phyloP scores from a whole-genome alignment of 176 grass and related monocot genomes.

The Oryza punctata region DNA sequence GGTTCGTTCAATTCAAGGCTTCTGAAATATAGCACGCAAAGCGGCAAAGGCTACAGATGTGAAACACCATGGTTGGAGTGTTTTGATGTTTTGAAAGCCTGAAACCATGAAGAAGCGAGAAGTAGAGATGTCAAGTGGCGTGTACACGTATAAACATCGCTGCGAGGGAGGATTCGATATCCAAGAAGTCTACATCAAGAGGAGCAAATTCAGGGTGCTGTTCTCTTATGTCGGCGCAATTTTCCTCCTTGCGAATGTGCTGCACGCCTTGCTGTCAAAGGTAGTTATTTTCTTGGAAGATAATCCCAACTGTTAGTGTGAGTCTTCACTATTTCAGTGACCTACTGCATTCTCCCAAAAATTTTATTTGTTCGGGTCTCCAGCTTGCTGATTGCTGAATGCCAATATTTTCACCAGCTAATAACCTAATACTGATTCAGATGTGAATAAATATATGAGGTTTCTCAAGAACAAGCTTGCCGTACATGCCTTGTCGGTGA shows the following conservation, averaged over 20 bases:
- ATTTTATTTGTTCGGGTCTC: not conserved
- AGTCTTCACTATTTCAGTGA: not conserved
- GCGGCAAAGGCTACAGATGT: not conserved
- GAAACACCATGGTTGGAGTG: not conserved
- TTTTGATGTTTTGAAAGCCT: not conserved
- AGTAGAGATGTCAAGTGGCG: not conserved
- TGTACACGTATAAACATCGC: slow-evolving; percentile 46
- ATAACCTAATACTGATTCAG: no score
- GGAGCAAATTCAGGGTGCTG: slow-evolving; percentile 39
- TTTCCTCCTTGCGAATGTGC: slow-evolving; percentile 47
- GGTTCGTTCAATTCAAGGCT: not conserved
- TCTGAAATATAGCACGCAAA: not conserved
- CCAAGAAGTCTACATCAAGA: slow-evolving; percentile 63
- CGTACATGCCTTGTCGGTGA: not conserved
- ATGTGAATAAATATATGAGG: not conserved
- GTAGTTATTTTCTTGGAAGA: slow-evolving; percentile 33
- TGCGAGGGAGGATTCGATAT: slow-evolving; percentile 48
- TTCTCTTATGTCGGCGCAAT: slow-evolving; percentile 37
- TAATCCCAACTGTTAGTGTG: not conserved
- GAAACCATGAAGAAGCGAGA: slow-evolving; percentile 17
- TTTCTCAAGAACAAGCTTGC: slow-evolving; percentile 10
- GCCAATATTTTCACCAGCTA: not conserved
- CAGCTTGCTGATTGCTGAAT: not conserved
- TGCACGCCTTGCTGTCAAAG: slow-evolving; percentile 42
- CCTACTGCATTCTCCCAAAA: not conserved